Evolutionary conservation across 345 rosid genomes (phyloP).

Genomic region (Eucalyptus brandiana): DNA sequence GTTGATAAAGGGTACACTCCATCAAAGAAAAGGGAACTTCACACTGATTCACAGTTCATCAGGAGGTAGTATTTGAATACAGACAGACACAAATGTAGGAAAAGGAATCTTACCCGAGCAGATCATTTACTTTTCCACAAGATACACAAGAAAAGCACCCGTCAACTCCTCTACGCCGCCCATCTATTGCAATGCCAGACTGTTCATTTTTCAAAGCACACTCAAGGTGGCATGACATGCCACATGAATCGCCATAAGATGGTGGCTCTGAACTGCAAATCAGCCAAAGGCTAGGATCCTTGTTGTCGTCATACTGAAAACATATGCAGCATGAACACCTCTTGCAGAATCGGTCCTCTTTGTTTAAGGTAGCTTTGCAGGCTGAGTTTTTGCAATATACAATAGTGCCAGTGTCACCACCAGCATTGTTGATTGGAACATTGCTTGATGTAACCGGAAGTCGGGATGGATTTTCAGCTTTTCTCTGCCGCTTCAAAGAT

Average conservation of each 20-base stretch:
- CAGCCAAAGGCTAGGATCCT: conserved; percentile 94
- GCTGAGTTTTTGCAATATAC: conserved; percentile 75
- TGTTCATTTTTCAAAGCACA: conserved; percentile 66
- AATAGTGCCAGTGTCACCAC: conserved; percentile 12
- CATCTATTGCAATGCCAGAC: conserved; percentile 52
- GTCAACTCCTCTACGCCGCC: conserved; percentile 32
- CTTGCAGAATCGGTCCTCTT: conserved; percentile 59
- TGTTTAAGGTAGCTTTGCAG: conserved; percentile 61
- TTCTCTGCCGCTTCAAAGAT: conserved; percentile 52
- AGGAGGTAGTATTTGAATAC: neutral
- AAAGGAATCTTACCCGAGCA: conserved; percentile 50
- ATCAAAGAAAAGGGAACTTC: neutral
- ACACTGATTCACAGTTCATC: neutral
- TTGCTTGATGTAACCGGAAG: conserved; percentile 24
- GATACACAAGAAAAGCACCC: conserved; percentile 65
- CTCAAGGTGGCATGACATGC: conserved; percentile 82
- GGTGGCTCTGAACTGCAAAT: conserved; percentile 68
- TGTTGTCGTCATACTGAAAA: conserved; percentile 71
- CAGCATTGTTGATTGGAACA: neutral
- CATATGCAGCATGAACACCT: conserved; percentile 94
- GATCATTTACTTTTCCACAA: conserved; percentile 75
- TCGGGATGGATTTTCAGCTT: conserved; percentile 51
- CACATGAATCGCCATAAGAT: conserved; percentile 55
- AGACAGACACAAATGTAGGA: neutral
- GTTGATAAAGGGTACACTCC: neutral